These are phyloP conservation scores for Takakia lepidozioides DNA, from an alignment of 225 moss, liverwort and hornwort genomes.

Conservation along the genomic window DNA sequence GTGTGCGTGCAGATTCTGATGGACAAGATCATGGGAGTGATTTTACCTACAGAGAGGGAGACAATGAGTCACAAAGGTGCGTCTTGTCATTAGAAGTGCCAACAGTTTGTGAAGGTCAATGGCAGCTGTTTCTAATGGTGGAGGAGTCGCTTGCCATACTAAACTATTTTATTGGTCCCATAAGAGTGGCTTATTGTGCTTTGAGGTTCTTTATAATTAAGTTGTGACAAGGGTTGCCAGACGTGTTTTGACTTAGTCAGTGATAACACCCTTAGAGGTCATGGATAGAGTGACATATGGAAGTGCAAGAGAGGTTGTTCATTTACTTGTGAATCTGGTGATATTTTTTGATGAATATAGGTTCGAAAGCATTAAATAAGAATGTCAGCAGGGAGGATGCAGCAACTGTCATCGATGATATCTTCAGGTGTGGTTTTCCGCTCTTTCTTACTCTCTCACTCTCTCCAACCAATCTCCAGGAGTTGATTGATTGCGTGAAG, in stretches of 20 bases:
- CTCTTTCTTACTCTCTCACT: background rate
- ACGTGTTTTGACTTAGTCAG: background rate
- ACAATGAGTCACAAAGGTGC: slow-evolving; percentile 55
- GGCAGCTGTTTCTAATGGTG: background rate
- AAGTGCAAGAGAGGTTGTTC: too few relatives aligned
- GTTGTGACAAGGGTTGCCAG: background rate
- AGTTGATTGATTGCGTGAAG: too few relatives aligned
- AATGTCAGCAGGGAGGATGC: slow-evolving; percentile 80
- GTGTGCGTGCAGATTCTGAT: slow-evolving; percentile 66
- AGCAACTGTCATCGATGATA: slow-evolving; percentile 81
- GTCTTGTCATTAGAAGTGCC: slow-evolving; percentile 5
- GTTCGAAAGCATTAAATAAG: slow-evolving; percentile 54
- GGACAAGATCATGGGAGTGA: slow-evolving; percentile 98
- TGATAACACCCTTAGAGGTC: too few relatives aligned
- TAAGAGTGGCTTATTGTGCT: background rate
- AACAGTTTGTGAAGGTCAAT: background rate
- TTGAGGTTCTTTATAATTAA: too few relatives aligned
- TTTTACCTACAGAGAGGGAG: slow-evolving; percentile 70
- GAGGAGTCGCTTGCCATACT: background rate
- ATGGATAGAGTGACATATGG: too few relatives aligned
- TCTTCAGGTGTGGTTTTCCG: slow-evolving; percentile 65
- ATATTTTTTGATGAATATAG: slow-evolving; percentile 14
- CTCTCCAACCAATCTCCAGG: too few relatives aligned
- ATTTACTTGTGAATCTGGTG: background rate
- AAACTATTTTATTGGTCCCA: background rate